Conservation (phyloP, 2,329 filamentous ascomycete species). For the Alternaria rosae region DNA sequence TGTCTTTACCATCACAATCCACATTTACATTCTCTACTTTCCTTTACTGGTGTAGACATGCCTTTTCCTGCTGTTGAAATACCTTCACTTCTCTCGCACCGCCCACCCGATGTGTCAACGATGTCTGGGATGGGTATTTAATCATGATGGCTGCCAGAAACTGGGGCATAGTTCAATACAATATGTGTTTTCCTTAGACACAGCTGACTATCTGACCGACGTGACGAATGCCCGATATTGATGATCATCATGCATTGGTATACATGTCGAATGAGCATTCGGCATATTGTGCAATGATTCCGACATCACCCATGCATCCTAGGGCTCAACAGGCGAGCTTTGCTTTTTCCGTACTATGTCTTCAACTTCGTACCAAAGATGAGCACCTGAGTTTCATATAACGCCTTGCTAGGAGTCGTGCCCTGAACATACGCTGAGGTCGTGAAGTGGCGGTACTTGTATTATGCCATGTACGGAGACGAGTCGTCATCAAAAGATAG, state of each 20-base stretch:
- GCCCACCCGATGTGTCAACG: not conserved
- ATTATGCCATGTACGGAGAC: not conserved
- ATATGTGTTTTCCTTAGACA: not conserved
- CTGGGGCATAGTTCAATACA: not conserved
- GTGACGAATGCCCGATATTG: not conserved
- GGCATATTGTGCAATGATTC: not conserved
- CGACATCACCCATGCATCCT: not conserved
- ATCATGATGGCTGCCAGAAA: not conserved
- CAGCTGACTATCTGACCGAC: not conserved
- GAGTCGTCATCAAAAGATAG: not conserved
- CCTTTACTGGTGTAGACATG: not conserved
- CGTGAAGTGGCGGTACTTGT: not conserved
- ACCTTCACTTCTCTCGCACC: not conserved
- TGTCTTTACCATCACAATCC: not conserved
- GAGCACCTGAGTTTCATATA: not conserved
- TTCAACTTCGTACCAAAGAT: not conserved
- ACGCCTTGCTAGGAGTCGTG: not conserved
- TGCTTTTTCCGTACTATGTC: not conserved
- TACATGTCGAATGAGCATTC: not conserved
- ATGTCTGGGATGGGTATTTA: not conserved
- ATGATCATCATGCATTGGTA: not conserved
- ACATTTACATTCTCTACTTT: conserved; percentile 3
- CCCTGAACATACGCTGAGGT: not conserved
- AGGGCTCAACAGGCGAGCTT: not conserved
- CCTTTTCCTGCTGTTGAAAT: not conserved